phyloP scores from a whole-genome alignment of 2,329 filamentous ascomycete genomes.

The Chaetomiaceae sp. region DNA sequence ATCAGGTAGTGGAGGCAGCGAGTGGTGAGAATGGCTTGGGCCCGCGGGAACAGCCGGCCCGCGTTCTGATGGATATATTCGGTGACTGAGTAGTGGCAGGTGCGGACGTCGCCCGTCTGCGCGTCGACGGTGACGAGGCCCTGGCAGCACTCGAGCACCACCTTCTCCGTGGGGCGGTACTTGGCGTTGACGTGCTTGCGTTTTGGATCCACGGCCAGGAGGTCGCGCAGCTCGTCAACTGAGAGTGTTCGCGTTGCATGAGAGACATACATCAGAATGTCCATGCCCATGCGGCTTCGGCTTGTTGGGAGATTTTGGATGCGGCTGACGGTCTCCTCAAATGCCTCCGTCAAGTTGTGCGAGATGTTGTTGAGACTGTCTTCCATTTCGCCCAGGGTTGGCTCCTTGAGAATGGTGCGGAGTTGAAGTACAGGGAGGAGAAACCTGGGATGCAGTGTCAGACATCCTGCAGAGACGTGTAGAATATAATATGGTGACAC shows the following conservation, averaged over 20 bases:
- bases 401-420: conserved; percentile 25
- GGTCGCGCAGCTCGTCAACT: conserved; percentile 27
- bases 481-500: background rate
- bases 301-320: conserved; percentile 22
- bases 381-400: conserved; percentile 27
- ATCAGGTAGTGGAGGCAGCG: conserved; percentile 10
- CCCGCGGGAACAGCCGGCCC: conserved; percentile 5
- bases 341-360: conserved; percentile 19
- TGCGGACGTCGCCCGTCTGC: conserved; percentile 1
- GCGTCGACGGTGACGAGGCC: conserved; percentile 13
- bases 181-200: conserved; percentile 6
- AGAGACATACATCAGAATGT: conserved; percentile 27
- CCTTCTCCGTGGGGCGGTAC: conserved; percentile 6
- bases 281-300: conserved; percentile 24
- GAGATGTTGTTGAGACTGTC: conserved; percentile 24
- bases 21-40: background rate
- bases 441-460: conserved; percentile 16
- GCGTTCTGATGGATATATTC: conserved; percentile 8
- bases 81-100: conserved; percentile 11
- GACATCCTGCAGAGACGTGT: no score
- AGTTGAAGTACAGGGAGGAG: conserved; percentile 29
- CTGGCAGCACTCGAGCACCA: conserved; percentile 17
- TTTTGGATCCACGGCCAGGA: conserved; percentile 25
- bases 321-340: conserved; percentile 25
- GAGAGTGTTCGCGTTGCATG: conserved; percentile 25